A percentile compares a stretch with the other conserved stretches of the same genome.
phyloP scores from a whole-genome alignment of 805 yeast species.

The Lachancea nothofagi region DNA sequence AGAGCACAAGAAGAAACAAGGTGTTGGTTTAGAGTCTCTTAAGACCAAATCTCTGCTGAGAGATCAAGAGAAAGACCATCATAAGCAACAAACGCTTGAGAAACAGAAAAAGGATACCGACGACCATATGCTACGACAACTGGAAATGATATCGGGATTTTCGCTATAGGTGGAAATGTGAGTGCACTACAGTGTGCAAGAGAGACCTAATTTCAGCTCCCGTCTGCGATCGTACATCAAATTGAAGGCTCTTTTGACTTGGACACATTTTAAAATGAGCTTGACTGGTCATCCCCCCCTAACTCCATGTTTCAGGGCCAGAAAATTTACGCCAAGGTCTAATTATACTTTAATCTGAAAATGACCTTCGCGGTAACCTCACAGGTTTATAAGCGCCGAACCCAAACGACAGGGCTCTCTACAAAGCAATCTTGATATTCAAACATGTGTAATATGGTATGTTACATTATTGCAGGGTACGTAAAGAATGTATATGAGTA shows the following conservation, averaged over 20 bases:
- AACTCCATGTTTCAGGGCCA: too few species aligned
- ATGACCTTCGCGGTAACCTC: too few species aligned
- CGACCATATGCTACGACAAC: constrained; percentile 28
- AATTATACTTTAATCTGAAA: not conserved
- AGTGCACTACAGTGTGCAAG: not conserved
- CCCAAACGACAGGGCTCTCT: too few species aligned
- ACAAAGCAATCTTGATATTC: too few species aligned
- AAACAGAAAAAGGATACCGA: constrained; percentile 26
- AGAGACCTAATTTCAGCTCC: too few species aligned
- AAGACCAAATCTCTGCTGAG: constrained; percentile 19
- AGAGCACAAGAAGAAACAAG: constrained; percentile 8
- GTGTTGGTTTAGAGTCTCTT: constrained; percentile 11
- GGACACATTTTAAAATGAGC: too few species aligned
- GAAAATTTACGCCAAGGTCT: not conserved
- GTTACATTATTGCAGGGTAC: constrained; percentile 7
- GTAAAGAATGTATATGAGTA: constrained; percentile 6
- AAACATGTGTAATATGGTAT: constrained; percentile 2
- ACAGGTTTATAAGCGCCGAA: too few species aligned
- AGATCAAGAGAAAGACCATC: constrained; percentile 28
- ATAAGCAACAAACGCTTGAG: constrained; percentile 17
- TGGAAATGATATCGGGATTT: constrained; percentile 33
- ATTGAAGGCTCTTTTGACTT: too few species aligned
- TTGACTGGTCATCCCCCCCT: too few species aligned
- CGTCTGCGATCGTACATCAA: too few species aligned
- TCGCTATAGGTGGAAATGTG: constrained; percentile 16